Percentiles rank a stretch among this genome's conserved stretches.
Evolutionary conservation across 2,329 filamentous ascomycete species (phyloP).

Genomic region (Calonectria pteridis): DNA sequence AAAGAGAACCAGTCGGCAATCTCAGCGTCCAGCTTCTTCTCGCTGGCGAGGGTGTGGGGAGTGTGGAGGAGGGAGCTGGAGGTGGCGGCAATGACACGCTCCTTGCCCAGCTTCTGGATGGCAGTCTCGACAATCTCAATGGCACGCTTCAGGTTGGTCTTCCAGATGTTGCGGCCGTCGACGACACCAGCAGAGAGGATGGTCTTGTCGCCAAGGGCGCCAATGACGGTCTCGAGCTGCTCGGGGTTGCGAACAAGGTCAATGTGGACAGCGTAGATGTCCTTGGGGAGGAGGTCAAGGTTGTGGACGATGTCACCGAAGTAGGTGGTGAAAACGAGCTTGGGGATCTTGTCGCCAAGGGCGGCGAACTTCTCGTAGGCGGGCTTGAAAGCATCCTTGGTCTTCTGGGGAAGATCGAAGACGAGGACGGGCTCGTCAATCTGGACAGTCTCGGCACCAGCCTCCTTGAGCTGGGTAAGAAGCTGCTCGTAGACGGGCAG

Average conservation of each 20-base stretch:
- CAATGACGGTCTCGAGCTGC: conserved; percentile 89
- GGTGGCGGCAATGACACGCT: conserved; percentile 95
- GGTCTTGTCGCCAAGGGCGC: conserved; percentile 88
- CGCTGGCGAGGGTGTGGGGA: conserved; percentile 95
- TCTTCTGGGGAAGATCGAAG: conserved; percentile 89
- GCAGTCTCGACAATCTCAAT: conserved; percentile 92
- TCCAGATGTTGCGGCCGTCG: conserved; percentile 99
- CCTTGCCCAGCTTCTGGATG: conserved; percentile 95
- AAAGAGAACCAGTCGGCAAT: conserved; percentile 99
- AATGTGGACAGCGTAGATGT: conserved; percentile 88
- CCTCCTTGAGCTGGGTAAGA: conserved; percentile 91
- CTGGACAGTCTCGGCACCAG: conserved; percentile 96
- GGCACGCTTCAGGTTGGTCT: conserved; percentile 98
- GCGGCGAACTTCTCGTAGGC: conserved; percentile 89
- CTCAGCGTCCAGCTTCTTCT: conserved; percentile 97
- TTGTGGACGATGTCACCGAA: conserved; percentile 99
- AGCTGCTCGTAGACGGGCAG: conserved; percentile 95
- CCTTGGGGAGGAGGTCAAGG: conserved; percentile 86
- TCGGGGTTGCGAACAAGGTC: conserved; percentile 99
- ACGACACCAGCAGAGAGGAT: conserved; percentile 96
- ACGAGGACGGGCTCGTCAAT: conserved; percentile 98
- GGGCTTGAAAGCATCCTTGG: conserved; percentile 98
- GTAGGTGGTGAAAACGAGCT: conserved; percentile 94
- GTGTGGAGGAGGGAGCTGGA: conserved; percentile 99
- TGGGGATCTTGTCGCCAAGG: conserved; percentile 84